These are phyloP conservation scores for Gloeophyllum trabeum DNA, from an alignment of 768 basidiomycete species.

Conservation along the genomic window DNA sequence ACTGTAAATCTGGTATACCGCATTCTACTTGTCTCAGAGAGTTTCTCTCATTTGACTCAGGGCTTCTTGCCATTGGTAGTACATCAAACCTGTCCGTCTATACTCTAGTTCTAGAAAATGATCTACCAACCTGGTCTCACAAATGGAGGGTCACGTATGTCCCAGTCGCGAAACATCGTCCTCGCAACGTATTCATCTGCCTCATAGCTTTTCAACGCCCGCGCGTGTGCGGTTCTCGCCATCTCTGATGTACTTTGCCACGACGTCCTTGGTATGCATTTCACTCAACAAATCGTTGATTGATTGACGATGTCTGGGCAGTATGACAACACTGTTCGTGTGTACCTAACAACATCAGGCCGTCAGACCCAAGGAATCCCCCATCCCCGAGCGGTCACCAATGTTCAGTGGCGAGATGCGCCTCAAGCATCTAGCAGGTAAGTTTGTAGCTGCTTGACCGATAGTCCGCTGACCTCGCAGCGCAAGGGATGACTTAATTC, in stretches of 20 bases:
- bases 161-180: background rate
- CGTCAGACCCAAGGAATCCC: conserved; percentile 54
- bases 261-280: conserved; percentile 40
- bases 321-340: conserved; percentile 46
- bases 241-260: conserved; percentile 64
- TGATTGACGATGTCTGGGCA: conserved; percentile 14
- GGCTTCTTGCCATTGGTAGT: conserved; percentile 65
- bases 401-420: conserved; percentile 65
- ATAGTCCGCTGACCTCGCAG: background rate
- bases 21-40: conserved; percentile 3
- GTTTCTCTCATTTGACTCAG: conserved; percentile 30
- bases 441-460: conserved; percentile 18
- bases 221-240: conserved; percentile 57
- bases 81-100: conserved; percentile 54
- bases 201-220: background rate
- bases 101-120: conserved; percentile 69
- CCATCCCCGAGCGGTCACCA: conserved; percentile 65
- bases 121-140: conserved; percentile 72
- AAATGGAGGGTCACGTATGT: conserved; percentile 64
- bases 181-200: background rate
- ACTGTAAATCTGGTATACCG: conserved; percentile 60
- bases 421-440: conserved; percentile 47
- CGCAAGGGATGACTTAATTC: conserved; percentile 57
- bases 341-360: conserved; percentile 67
- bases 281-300: conserved; percentile 1